Base-by-base conservation (phyloP, 1,139 yeast species). In the Chernovozyma aurita region DNA sequence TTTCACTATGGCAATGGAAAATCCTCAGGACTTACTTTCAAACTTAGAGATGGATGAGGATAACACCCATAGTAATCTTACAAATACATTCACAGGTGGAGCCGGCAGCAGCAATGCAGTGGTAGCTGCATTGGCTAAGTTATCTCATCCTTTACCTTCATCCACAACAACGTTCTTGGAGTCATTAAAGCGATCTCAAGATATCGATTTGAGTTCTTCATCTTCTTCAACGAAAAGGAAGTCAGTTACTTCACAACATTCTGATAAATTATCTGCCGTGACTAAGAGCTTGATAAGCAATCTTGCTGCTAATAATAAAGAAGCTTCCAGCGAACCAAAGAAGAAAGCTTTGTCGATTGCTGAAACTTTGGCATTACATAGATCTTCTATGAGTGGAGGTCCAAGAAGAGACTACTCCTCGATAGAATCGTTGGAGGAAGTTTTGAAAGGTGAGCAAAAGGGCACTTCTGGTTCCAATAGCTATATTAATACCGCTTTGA, bases 1-100 rank as follows among this genome's bases (percentile, higher is more conserved):
- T 0, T 70, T 81, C 59, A 73, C 74, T 34, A 71, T 81, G 82
- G 90, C 90, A 1, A 69, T 78, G 71, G 81, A 77, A 44, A 74
- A 77, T 43, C 84, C 85, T 4, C 74, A 70, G 24, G 76, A 75
- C 30, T 64, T 79, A 28, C 55, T 78, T 31, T 69, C 74, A 22
- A 73, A 70, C 40, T 55, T 77, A 46, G 76, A 73, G 36, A 55
- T 69, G 33, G 61, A 56, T 33, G 63, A n/a, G n/a, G n/a, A n/a
- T n/a, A n/a, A n/a, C n/a, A n/a, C n/a, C 45, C 47, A n/a, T n/a
- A n/a, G n/a, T 29, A 39, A 28, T 18, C 4, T 24, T 12, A 8
- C n/a, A n/a, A n/a, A n/a, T n/a, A n/a, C n/a, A n/a, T n/a, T n/a
- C n/a, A n/a, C n/a, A n/a, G n/a, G n/a, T n/a, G n/a, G n/a, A n/a